These are phyloP conservation scores for Paraphoma sp. DNA, from an alignment of 2,329 filamentous ascomycete species.

Conservation along the genomic window DNA sequence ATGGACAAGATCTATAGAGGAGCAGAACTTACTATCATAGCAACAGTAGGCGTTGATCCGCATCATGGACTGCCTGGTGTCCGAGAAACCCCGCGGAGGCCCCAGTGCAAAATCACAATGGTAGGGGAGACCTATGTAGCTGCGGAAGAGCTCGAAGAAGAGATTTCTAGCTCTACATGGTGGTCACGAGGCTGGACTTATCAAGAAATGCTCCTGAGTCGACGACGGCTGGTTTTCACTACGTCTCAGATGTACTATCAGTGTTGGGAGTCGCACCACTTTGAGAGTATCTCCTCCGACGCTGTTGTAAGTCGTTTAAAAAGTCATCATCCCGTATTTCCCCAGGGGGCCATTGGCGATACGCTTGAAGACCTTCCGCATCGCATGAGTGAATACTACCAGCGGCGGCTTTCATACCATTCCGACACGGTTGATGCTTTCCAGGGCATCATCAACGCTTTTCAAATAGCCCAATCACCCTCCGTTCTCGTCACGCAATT, in stretches of 20 bases:
- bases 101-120: neutral
- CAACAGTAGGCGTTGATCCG: constrained; percentile 19
- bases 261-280: constrained; percentile 15
- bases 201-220: constrained; percentile 48
- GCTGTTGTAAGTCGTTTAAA: no score
- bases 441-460: constrained; percentile 2
- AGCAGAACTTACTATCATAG: constrained; percentile 15
- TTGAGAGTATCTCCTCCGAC: no score
- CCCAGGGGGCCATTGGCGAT: neutral
- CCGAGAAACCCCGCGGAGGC: neutral
- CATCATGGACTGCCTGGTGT: constrained; percentile 10
- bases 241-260: constrained; percentile 41
- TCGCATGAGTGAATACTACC: neutral
- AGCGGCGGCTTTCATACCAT: neutral
- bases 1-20: constrained; percentile 16
- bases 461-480: neutral
- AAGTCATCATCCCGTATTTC: no score
- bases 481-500: neutral
- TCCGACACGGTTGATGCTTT: constrained; percentile 1
- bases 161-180: constrained; percentile 32
- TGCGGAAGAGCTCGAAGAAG: neutral
- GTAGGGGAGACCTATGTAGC: neutral
- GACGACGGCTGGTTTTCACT: constrained; percentile 47
- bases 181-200: constrained; percentile 50
- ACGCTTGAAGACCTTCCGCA: neutral